These are phyloP conservation scores for Rhizopus stolonifer DNA, from an alignment of 371 early-diverging fungal genomes.

Conservation along the genomic window DNA sequence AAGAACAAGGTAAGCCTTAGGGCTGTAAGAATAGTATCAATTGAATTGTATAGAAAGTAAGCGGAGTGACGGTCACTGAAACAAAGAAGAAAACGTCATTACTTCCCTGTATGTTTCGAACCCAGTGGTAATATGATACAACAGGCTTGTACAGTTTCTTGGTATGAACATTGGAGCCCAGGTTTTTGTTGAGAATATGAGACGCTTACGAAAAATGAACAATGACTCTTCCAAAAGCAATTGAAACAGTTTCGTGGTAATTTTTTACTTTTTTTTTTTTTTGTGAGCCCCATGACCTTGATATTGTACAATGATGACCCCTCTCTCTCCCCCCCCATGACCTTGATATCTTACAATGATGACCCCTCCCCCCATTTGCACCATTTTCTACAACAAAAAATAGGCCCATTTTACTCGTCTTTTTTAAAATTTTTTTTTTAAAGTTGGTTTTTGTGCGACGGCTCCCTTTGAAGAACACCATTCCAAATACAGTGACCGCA, in stretches of 20 bases:
- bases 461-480: background rate
- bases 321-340: too few relatives aligned
- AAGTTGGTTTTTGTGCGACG: background rate
- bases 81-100: conserved; percentile 2
- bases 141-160: background rate
- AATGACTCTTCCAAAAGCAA: background rate
- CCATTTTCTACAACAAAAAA: background rate
- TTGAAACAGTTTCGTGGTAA: too few relatives aligned
- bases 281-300: background rate
- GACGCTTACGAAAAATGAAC: background rate
- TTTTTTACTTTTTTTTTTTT: background rate
- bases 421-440: background rate
- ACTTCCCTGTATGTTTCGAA: background rate
- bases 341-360: too few relatives aligned
- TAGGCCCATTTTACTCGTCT: background rate
- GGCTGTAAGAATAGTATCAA: background rate
- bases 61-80: background rate
- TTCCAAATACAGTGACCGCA: too few relatives aligned
- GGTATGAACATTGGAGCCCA: background rate
- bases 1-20: too few relatives aligned
- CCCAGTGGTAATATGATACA: background rate
- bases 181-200: background rate
- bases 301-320: too few relatives aligned
- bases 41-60: background rate
- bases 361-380: background rate